Percentiles rank a stretch among this genome's conserved stretches.
phyloP scores from a whole-genome alignment of 768 basidiomycete species.

The Clitopilus hobsonii region DNA sequence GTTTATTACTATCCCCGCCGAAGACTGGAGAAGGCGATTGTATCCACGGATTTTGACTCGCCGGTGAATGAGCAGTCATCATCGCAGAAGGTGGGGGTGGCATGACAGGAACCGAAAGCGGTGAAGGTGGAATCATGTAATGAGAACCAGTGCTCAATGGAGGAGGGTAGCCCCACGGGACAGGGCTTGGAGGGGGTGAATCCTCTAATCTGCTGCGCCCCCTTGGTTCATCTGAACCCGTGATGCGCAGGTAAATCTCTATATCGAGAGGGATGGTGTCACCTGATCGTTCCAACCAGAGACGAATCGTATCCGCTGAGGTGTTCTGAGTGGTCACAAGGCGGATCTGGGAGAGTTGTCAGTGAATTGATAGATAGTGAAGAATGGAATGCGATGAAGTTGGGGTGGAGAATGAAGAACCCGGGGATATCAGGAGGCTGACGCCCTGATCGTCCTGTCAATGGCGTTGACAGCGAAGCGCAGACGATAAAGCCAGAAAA shows the following conservation, averaged over 20 bases:
- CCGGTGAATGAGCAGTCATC: constrained; percentile 41
- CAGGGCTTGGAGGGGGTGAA: constrained; percentile 23
- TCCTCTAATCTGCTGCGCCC: constrained; percentile 25
- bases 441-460: too few relatives aligned
- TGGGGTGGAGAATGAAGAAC: neutral
- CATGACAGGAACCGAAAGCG: constrained; percentile 22
- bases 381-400: too few relatives aligned
- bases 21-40: constrained; percentile 19
- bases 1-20: too few relatives aligned
- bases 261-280: constrained; percentile 68
- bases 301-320: constrained; percentile 73
- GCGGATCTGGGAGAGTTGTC: constrained; percentile 48
- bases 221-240: constrained; percentile 15
- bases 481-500: too few relatives aligned
- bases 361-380: constrained; percentile 2
- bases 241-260: constrained; percentile 68
- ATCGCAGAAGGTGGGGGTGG: constrained; percentile 38
- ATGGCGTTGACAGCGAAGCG: too few relatives aligned
- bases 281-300: constrained; percentile 82
- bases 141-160: constrained; percentile 21
- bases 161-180: constrained; percentile 28
- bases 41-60: constrained; percentile 34
- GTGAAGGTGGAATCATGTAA: constrained; percentile 32
- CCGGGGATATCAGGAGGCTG: too few relatives aligned
- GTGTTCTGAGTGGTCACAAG: constrained; percentile 64